A percentile compares a stretch with the other conserved stretches of the same genome.
Conservation (phyloP, 2,329 filamentous ascomycete genomes). For the Fusarium pseudoanthophilum region DNA sequence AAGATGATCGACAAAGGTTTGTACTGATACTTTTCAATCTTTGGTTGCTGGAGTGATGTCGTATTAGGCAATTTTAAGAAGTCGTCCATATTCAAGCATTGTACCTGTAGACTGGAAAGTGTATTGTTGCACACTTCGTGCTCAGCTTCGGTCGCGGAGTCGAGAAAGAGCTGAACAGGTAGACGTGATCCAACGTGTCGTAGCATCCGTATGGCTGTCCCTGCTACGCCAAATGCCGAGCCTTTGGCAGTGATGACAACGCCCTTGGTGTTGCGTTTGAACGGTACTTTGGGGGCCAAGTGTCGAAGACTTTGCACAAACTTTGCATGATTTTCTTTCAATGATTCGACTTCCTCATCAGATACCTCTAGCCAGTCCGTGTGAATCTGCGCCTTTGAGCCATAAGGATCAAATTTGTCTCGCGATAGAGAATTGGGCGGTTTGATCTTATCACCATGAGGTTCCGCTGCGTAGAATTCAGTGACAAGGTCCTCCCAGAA, state of each 20-base stretch:
- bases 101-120: slow-evolving; percentile 10
- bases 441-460: slow-evolving; percentile 20
- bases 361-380: slow-evolving; percentile 29
- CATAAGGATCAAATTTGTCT: slow-evolving; percentile 33
- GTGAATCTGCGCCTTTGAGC: slow-evolving; percentile 1
- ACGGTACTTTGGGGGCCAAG: slow-evolving; percentile 30
- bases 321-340: slow-evolving; percentile 26
- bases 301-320: slow-evolving; percentile 22
- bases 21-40: slow-evolving; percentile 35
- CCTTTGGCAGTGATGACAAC: slow-evolving; percentile 39
- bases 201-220: slow-evolving; percentile 38
- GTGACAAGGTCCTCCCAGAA: slow-evolving; percentile 30
- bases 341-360: slow-evolving; percentile 15
- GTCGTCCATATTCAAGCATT: slow-evolving; percentile 40
- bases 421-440: slow-evolving; percentile 18
- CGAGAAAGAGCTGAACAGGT: slow-evolving; percentile 34
- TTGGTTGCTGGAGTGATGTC: slow-evolving; percentile 1
- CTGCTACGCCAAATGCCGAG: slow-evolving; percentile 30
- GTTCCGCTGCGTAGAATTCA: slow-evolving; percentile 24
- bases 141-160: slow-evolving; percentile 30
- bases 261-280: slow-evolving; percentile 16
- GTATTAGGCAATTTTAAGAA: slow-evolving; percentile 20
- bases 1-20: slow-evolving; percentile 38
- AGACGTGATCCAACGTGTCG: slow-evolving; percentile 35
- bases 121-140: slow-evolving; percentile 12